These are phyloP conservation scores for Fusarium camptoceras DNA, from an alignment of 2,329 filamentous ascomycete species.

Conservation along the genomic window DNA sequence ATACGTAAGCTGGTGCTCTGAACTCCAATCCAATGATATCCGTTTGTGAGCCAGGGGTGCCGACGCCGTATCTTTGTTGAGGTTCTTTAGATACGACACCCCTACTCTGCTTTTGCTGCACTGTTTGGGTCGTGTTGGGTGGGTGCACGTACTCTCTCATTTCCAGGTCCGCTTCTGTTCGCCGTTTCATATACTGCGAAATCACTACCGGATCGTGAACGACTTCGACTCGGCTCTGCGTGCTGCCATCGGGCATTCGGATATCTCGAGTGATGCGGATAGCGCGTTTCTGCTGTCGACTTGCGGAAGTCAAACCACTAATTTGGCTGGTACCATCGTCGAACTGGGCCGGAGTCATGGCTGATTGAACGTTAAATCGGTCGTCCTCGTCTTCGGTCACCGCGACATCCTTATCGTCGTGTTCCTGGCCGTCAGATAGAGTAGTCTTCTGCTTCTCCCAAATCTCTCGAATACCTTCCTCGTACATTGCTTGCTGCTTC, in stretches of 20 bases:
- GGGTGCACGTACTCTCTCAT: slow-evolving; percentile 74
- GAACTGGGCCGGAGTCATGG: slow-evolving; percentile 72
- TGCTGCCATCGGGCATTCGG: slow-evolving; percentile 59
- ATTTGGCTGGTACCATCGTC: slow-evolving; percentile 87
- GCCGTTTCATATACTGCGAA: slow-evolving; percentile 84
- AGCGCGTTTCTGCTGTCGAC: slow-evolving; percentile 74
- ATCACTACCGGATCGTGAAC: slow-evolving; percentile 89
- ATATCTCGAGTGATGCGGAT: slow-evolving; percentile 78
- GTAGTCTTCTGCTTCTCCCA: slow-evolving; percentile 90
- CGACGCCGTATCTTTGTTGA: slow-evolving; percentile 42
- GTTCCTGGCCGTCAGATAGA: slow-evolving; percentile 77
- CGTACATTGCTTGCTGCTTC: slow-evolving; percentile 91
- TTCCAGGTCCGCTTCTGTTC: slow-evolving; percentile 76
- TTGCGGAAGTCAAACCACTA: slow-evolving; percentile 73
- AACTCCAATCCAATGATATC: slow-evolving; percentile 52
- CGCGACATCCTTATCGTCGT: slow-evolving; percentile 70
- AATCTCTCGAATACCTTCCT: slow-evolving; percentile 89
- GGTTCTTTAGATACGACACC: slow-evolving; percentile 14
- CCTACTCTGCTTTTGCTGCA: slow-evolving; percentile 9
- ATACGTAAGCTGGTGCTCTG: slow-evolving; percentile 54
- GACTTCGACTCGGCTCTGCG: slow-evolving; percentile 73
- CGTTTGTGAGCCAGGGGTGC: slow-evolving; percentile 45
- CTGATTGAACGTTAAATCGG: slow-evolving; percentile 77
- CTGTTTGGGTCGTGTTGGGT: slow-evolving; percentile 13
- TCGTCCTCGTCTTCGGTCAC: slow-evolving; percentile 72